A percentile compares a stretch with the other conserved stretches of the same genome.
Evolutionary conservation across 1,284 basidiomycete genomes (phyloP).

Genomic region (Sphagnurus paluster): DNA sequence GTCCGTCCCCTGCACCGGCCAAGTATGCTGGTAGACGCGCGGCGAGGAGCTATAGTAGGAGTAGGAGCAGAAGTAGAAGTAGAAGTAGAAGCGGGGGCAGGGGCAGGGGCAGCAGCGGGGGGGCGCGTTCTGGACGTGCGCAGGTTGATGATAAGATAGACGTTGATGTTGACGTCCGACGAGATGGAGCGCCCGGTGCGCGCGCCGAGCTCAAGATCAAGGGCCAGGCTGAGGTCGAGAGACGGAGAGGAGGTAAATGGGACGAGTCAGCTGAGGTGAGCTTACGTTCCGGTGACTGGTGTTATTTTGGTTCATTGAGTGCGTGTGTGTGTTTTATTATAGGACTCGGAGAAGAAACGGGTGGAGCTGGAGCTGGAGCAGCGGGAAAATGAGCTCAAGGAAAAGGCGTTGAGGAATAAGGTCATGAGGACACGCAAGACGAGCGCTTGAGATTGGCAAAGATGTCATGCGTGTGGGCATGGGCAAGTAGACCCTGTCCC

Average conservation of each 20-base stretch:
- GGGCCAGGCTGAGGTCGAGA: constrained; percentile 61
- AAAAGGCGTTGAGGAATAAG: constrained; percentile 76
- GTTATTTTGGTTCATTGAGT: too few species aligned
- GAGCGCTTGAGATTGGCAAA: constrained; percentile 15
- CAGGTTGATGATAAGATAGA: constrained; percentile 48
- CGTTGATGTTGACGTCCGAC: constrained; percentile 42
- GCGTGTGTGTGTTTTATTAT: too few species aligned
- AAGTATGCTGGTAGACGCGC: neutral
- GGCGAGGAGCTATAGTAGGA: neutral
- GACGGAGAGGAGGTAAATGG: constrained; percentile 52
- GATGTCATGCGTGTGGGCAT: neutral
- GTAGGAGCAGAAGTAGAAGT: constrained; percentile 6
- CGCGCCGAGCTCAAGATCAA: constrained; percentile 65
- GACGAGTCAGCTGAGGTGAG: constrained; percentile 35
- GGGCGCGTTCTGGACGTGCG: constrained; percentile 11
- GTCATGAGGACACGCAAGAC: constrained; percentile 69
- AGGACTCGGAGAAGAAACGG: constrained; percentile 21
- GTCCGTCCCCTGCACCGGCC: constrained; percentile 16
- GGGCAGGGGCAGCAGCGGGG: constrained; percentile 19
- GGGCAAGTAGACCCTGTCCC: constrained; percentile 17
- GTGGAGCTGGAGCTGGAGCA: constrained; percentile 59
- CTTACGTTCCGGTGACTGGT: constrained; percentile 4
- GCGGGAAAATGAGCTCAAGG: constrained; percentile 74
- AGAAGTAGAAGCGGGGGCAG: constrained; percentile 26
- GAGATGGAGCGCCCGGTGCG: constrained; percentile 14